Conservation (phyloP, 2,329 filamentous ascomycete genomes). For the Trichoderma sp. region DNA sequence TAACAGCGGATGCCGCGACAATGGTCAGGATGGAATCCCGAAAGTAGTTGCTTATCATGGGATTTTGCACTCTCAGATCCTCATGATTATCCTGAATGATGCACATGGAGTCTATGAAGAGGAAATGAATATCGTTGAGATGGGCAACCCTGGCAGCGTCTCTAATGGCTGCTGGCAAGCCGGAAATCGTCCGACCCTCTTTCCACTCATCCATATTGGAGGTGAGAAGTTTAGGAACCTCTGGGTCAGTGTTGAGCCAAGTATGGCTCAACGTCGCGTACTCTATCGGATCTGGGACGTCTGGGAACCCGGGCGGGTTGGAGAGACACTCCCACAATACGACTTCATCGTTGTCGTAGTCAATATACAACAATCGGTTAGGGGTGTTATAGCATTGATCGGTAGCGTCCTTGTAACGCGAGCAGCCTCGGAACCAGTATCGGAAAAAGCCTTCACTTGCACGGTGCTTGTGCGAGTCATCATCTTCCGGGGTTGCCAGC, state of each 20-base stretch:
- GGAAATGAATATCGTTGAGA: background rate
- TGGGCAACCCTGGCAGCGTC: background rate
- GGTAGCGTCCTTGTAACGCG: background rate
- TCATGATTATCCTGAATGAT: background rate
- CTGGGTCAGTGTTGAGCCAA: background rate
- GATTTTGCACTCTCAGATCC: background rate
- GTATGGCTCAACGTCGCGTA: constrained; percentile 14
- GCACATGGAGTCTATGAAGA: constrained; percentile 18
- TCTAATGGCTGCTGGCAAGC: background rate
- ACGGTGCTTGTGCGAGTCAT: background rate
- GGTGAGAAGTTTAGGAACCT: background rate
- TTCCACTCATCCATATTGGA: background rate
- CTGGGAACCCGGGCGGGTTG: background rate
- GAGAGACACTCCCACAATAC: background rate
- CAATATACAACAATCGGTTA: background rate
- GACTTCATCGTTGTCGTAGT: background rate
- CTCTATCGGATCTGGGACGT: background rate
- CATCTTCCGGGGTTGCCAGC: background rate
- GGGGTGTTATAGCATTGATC: background rate
- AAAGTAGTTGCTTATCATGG: background rate
- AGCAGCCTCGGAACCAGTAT: background rate
- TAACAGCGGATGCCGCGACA: background rate
- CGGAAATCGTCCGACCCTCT: background rate
- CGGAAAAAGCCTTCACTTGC: background rate
- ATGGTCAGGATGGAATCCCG: constrained; percentile 7